Evolutionary conservation across 306 rosid genomes (phyloP).

Genomic region (Fragaria vesca): DNA sequence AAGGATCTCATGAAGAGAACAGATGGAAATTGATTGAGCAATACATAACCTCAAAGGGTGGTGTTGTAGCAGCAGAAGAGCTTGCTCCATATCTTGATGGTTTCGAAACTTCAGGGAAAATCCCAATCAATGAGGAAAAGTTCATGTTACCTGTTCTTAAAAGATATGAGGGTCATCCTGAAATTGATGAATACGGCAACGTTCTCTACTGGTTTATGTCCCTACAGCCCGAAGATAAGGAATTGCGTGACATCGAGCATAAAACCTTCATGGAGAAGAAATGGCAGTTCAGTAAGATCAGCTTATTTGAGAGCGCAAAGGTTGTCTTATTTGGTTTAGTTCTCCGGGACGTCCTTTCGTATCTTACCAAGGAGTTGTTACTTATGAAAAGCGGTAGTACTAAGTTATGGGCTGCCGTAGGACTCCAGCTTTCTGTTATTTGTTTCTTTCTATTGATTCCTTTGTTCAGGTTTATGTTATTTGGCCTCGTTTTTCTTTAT

Average conservation of each 20-base stretch:
- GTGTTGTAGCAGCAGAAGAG: conserved; percentile 1
- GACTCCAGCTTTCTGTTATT: not conserved
- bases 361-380: not conserved
- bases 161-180: not conserved
- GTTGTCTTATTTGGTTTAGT: not conserved
- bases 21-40: not conserved
- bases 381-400: not conserved
- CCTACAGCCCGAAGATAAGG: not conserved
- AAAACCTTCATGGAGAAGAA: not conserved
- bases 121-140: not conserved
- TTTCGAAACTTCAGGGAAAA: not conserved
- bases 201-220: not conserved
- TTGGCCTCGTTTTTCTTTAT: not conserved
- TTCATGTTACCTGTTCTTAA: not conserved
- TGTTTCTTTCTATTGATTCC: not conserved
- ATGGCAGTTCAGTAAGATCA: not conserved
- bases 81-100: conserved; percentile 2
- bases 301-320: not conserved
- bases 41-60: conserved; percentile 1
- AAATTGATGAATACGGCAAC: not conserved
- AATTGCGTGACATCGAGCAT: not conserved
- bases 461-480: not conserved
- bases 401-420: not conserved
- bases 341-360: not conserved
- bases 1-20: not conserved